Percentiles rank a stretch among this genome's conserved stretches.
Conservation (phyloP, 306 rosid genomes). For the Purshia tridentata region DNA sequence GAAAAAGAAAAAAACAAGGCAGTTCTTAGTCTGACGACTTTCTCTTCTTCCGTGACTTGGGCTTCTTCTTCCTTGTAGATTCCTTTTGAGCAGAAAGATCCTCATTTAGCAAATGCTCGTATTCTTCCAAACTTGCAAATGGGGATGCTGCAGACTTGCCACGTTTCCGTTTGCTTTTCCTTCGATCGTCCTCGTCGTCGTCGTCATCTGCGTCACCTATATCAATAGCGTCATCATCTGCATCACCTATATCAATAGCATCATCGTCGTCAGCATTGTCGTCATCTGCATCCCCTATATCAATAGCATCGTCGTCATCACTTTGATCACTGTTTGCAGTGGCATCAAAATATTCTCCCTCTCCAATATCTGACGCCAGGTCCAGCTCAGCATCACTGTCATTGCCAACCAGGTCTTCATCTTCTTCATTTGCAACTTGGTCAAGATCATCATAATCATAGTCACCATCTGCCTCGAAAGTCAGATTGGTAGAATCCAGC, state of each 20-base stretch:
- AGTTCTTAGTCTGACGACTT: constrained; percentile 15
- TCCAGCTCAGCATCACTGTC: constrained; percentile 67
- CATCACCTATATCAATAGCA: constrained; percentile 43
- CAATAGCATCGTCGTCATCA: constrained; percentile 23
- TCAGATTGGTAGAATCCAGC: constrained; percentile 59
- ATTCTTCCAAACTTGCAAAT: constrained; percentile 82
- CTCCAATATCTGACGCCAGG: constrained; percentile 47
- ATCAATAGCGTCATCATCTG: constrained; percentile 38
- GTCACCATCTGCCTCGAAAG: constrained; percentile 54
- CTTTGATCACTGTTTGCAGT: constrained; percentile 8
- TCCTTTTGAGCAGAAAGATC: constrained; percentile 25
- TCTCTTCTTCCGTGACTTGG: constrained; percentile 38
- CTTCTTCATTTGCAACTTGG: constrained; percentile 60
- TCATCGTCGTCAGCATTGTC: constrained; percentile 8
- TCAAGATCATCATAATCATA: constrained; percentile 86
- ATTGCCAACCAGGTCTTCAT: constrained; percentile 75
- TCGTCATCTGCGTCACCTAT: constrained; percentile 59
- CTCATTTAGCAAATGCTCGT: constrained; percentile 66
- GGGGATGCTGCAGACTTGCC: constrained; percentile 60
- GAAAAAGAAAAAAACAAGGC: not conserved
- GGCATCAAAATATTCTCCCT: constrained; percentile 46
- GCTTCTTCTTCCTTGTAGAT: constrained; percentile 34
- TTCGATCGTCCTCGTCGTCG: constrained; percentile 30
- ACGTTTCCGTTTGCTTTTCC: constrained; percentile 47
- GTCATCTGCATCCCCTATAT: constrained; percentile 46